Base-by-base conservation (phyloP, 805 yeast genomes). In the Nakazawaea ambrosiae region DNA sequence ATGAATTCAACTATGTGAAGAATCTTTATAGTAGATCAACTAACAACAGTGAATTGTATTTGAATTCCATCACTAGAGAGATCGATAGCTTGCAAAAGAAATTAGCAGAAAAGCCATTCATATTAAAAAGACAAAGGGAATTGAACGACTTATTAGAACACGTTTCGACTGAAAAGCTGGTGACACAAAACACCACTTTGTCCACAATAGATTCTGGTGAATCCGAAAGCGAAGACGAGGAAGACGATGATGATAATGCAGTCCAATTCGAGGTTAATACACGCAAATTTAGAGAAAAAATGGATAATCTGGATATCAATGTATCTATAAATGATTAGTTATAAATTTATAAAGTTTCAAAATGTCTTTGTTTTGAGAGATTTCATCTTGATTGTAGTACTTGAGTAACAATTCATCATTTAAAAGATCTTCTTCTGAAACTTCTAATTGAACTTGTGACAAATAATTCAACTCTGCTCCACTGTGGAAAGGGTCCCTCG, bases 51-150 rank as follows among this genome's bases (percentile, higher is more conserved):
- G 61, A 50, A 22, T 42, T 49, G 20, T 47, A 41, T 61, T 80
- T 57, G 82, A 68, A 75, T 33, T 70, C 81, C 12, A 73, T 81
- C 33, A 92, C 84, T 39, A 75, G 78, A 42, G 96, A 88, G 56
- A 85, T 88, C 42, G 73, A 71, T 26, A 77, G 71, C 33, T 64
- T 88, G 41, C 73, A 78, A 49, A 59, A 58, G 17, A 79, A 83
- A 50, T 64, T 88, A 44, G 59, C 69, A 15, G 69, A 72, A 36
- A 80, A 81, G 16, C 70, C 73, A 12, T 58, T 62, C 25, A 68
- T 88, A 76, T 77, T 75, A 51, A 42, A 51, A 25, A 72, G 94
- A 39, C 74, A 81, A 47, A 56, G 56, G 2, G 78, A 78, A 44
- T 67, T 88, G 35, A 79, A 71, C 41, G 49, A 49, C 37, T 61